Conservation (phyloP, 768 basidiomycete species). For the Boletus rubroflammeus region DNA sequence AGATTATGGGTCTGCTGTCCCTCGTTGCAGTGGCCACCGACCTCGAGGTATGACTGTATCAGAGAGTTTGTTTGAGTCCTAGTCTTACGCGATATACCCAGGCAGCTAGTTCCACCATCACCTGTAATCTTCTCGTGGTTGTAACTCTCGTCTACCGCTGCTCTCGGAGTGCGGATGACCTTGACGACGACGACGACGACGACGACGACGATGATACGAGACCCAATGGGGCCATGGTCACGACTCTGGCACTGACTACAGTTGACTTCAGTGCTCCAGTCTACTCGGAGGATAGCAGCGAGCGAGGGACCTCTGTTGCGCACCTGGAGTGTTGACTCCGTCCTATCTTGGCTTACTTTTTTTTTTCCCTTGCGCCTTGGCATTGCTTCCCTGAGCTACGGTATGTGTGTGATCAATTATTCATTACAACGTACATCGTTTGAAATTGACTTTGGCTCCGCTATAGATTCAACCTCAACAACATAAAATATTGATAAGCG, state of each 20-base stretch:
- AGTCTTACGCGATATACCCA: conserved; percentile 1
- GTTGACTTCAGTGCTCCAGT: conserved; percentile 2
- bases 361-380: neutral
- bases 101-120: conserved; percentile 16
- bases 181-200: conserved; percentile 11
- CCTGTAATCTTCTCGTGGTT: conserved; percentile 21
- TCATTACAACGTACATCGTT: neutral
- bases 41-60: conserved; percentile 10
- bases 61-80: neutral
- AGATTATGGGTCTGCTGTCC: conserved; percentile 3
- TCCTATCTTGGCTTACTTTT: neutral
- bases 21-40: conserved; percentile 11
- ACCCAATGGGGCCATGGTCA: neutral
- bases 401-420: neutral
- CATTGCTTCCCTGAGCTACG: too few relatives aligned
- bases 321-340: neutral
- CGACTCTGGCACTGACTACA: conserved; percentile 12
- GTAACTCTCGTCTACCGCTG: conserved; percentile 17
- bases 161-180: neutral
- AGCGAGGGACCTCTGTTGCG: neutral
- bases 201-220: conserved; percentile 14
- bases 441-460: neutral
- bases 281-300: neutral
- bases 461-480: neutral
- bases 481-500: neutral